Percentiles rank a stretch among this genome's conserved stretches.
Evolutionary conservation across 805 yeast species (phyloP).

Genomic region (Saccharomycopsis sp.): DNA sequence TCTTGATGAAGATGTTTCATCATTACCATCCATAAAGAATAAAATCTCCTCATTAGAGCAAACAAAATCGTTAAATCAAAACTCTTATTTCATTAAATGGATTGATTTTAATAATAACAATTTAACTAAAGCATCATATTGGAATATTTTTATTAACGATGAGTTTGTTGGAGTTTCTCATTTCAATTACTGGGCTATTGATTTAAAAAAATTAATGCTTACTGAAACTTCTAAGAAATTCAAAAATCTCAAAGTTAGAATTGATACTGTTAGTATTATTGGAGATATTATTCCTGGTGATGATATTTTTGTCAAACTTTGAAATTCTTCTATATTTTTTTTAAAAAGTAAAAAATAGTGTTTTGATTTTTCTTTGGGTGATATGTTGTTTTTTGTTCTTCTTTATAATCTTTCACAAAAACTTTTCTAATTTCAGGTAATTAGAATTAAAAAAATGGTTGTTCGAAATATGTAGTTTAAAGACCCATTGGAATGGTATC

Average conservation of each 20-base stretch:
- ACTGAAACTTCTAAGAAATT: neutral
- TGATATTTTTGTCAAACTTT: conserved; percentile 5
- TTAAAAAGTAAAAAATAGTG: too few relatives aligned
- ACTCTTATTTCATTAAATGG: conserved; percentile 21
- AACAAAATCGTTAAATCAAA: conserved; percentile 3
- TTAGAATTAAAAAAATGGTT: too few relatives aligned
- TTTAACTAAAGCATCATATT: conserved; percentile 20
- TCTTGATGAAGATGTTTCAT: conserved; percentile 7
- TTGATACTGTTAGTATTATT: conserved; percentile 21
- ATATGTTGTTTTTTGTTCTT: too few relatives aligned
- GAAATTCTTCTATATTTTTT: neutral
- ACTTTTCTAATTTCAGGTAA: too few relatives aligned
- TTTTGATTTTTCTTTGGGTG: too few relatives aligned
- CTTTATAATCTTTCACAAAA: too few relatives aligned
- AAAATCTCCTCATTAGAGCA: conserved; percentile 3
- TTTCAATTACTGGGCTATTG: conserved; percentile 15
- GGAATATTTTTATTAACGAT: conserved; percentile 25
- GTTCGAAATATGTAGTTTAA: too few relatives aligned
- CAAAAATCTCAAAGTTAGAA: conserved; percentile 17
- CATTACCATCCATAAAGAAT: conserved; percentile 4
- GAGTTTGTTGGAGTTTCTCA: conserved; percentile 23
- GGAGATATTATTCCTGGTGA: conserved; percentile 18
- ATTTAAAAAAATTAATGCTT: neutral
- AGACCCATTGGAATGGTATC: too few relatives aligned
- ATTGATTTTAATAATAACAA: conserved; percentile 16